These are phyloP conservation scores for Neolentinus lepideus DNA, from an alignment of 1,284 basidiomycete species.

Conservation along the genomic window DNA sequence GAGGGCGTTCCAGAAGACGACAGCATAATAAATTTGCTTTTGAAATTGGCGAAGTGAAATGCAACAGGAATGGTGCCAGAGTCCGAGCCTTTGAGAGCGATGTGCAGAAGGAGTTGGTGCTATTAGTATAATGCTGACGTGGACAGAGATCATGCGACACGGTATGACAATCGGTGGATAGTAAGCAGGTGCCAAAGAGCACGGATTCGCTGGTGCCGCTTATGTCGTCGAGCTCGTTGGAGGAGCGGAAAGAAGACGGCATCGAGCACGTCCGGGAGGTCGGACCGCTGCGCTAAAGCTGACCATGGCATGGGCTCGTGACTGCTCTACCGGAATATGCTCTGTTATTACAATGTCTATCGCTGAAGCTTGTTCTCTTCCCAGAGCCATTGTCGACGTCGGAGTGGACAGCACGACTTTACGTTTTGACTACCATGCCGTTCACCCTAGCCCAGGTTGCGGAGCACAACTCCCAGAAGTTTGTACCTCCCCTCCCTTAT, in stretches of 20 bases:
- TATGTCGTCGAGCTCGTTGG: too few species aligned
- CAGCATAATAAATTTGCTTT: too few species aligned
- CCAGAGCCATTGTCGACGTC: too few species aligned
- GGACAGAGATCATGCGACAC: too few species aligned
- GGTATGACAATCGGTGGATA: too few species aligned
- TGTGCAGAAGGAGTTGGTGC: too few species aligned
- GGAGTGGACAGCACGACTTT: too few species aligned
- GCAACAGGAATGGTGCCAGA: too few species aligned
- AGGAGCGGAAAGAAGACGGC: background rate
- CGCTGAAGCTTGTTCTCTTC: background rate
- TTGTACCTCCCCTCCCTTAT: constrained; percentile 11
- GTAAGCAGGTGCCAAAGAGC: background rate
- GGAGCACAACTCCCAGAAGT: constrained; percentile 48
- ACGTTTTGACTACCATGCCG: constrained; percentile 22
- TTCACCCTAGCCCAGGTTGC: constrained; percentile 36
- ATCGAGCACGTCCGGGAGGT: background rate
- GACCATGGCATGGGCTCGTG: background rate
- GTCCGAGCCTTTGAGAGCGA: too few species aligned
- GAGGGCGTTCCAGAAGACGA: too few species aligned
- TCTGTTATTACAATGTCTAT: background rate
- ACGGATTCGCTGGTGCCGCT: background rate
- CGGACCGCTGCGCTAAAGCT: background rate
- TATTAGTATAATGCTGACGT: too few species aligned
- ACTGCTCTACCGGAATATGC: background rate
- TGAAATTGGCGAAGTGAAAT: too few species aligned